Evolutionary conservation across 2,329 filamentous ascomycete species (phyloP), one percentile per base, ranked within the genome.

Genomic region (Parastagonospora avenae): DNA sequence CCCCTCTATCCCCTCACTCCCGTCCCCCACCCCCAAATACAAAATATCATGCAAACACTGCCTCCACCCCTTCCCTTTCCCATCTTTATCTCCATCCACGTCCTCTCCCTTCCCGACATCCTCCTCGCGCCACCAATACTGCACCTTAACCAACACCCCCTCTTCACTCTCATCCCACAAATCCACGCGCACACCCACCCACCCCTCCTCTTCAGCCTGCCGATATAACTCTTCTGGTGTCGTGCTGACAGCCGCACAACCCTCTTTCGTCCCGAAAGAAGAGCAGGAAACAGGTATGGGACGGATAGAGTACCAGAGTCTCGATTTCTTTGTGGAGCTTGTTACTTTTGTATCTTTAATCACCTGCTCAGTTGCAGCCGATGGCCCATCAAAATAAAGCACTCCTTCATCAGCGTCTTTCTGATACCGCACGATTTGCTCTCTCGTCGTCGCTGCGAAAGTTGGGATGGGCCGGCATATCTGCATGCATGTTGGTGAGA

Each of bases 41-140:
- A 58, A 52, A 43, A 60, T 58, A 43, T 58, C 52, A 41, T 60
- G 52, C 29, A 60, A 46, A 44, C 57, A 60, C n/a, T 58, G 57
- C 24, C 52, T 51, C 57, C 57, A 60, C 4, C 42, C 45, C 38
- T 12, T 40, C 11, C 42, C 40, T 9, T 36, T 15, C 8, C 5
- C 27, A 35, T 50, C 48, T 19, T 28, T n/a, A n/a, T n/a, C n/a
- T n/a, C n/a, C 42, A 10, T 29, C 30, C n/a, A 49, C 24, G 36
- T 51, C 49, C 12, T 50, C 32, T 4, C 47, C 35, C 11, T 41
- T 4, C 15, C 32, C 24, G 12, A 52, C 24, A 12, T 38, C 16
- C 46, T 58, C 47, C 5, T 39, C 33, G 30, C 55, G 55, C 54
- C 55, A 60, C 51, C 52, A 57, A 36, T 60, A 60, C 43, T 60